Percentiles rank a stretch among this genome's conserved stretches.
Conservation (phyloP, 371 early-diverging fungal genomes). For the Syncephalastrum monosporum region DNA sequence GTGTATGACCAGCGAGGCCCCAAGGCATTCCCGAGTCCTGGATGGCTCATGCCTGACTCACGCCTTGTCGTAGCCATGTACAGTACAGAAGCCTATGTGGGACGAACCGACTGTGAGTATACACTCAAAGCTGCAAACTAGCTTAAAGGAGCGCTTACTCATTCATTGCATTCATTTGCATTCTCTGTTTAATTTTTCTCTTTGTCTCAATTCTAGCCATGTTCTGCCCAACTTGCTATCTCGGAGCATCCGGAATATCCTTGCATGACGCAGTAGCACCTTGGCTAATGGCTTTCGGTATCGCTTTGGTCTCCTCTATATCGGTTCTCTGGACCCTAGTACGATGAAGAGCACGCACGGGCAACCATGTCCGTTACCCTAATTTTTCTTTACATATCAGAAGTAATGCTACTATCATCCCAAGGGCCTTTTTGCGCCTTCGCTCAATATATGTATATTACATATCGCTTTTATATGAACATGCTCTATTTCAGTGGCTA, state of each 20-base stretch:
- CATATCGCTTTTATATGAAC: no score
- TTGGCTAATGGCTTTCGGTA: constrained; percentile 23
- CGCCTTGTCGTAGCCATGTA: constrained; percentile 43
- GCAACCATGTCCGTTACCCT: no score
- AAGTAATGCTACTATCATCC: no score
- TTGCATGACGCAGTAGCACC: constrained; percentile 30
- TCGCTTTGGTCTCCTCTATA: constrained; percentile 28
- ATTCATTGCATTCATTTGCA: neutral
- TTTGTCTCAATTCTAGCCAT: constrained; percentile 22
- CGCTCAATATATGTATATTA: no score
- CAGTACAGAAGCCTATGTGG: constrained; percentile 45
- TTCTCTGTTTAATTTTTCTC: no score
- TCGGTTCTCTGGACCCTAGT: neutral
- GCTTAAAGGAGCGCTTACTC: neutral
- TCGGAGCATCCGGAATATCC: constrained; percentile 26
- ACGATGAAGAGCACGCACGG: no score
- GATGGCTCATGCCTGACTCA: constrained; percentile 49
- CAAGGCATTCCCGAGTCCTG: constrained; percentile 44
- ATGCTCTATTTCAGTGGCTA: no score
- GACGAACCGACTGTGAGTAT: constrained; percentile 44
- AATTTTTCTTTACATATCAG: no score
- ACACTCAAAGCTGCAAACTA: no score
- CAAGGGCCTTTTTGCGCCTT: no score
- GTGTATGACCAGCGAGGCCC: constrained; percentile 50
- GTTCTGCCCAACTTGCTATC: constrained; percentile 47